Base-by-base conservation (phyloP, 192 early-diverging fungal species). In the Coemansia sp. region DNA sequence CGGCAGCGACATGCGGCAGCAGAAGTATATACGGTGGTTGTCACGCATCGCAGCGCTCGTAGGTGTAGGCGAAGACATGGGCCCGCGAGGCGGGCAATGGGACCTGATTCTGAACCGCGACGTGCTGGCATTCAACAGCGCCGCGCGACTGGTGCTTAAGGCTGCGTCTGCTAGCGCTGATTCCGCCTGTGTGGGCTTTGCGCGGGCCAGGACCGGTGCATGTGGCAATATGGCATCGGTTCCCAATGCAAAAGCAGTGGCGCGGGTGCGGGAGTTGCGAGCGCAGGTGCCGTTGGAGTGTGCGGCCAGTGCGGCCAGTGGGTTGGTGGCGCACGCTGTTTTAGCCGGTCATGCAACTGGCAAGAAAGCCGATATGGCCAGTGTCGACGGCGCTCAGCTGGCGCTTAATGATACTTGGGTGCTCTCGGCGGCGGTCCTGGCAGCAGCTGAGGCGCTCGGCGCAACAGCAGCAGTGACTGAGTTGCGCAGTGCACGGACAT, bases 41-140 rank as follows among this genome's bases (percentile, higher is more conserved):
- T 68, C 72, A 41, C 70, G 79, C 19, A 74, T 81, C 4, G 81
- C 84, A 8, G 71, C 78, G 46, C 85, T 83, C 29, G 42, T 72
- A 33, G 31, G 51, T 10, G 51, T 31, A 5, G 51, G 51, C 51
- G 42, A 68, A 24, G 31, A 33, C 16, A 29, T 14, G 3, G 27
- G 29, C 51, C 29, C n/a, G 27, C 51, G 27, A 16, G 51, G 51
- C 51, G 24, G 51, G 27, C 51, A 54, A 11, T 33, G 36, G 74
- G 74, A 14, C 59, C 66, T 78, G 11, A 85, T 86, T 6, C 79
- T 89, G 57, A 89, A 77, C 76, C 85, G 90, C 35, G 91, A 94
- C 59, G 65, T 93, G 41, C 77, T 94, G 34, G 88, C 85, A 14
- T 93, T 93, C 78, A 87, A 86, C 76, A 91, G 90, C 71, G 84